A percentile compares a stretch with the other conserved stretches of the same genome.
Conservation (phyloP, 139 green algal species). For the Trebouxia sp. region DNA sequence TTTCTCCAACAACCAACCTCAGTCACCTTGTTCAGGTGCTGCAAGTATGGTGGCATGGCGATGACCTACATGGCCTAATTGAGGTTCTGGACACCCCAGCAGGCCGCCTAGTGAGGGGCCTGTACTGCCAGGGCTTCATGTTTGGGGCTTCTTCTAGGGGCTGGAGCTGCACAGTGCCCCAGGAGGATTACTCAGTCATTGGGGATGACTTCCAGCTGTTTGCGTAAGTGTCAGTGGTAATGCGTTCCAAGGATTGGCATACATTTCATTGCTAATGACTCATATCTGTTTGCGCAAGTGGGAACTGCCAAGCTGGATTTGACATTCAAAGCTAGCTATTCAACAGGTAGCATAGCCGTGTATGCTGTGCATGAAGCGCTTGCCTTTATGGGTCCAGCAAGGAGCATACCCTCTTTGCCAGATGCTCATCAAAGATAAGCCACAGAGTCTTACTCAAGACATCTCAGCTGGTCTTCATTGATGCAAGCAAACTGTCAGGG, state of each 20-base stretch:
- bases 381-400: no score
- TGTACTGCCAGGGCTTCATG: constrained; percentile 26
- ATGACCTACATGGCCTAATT: constrained; percentile 12
- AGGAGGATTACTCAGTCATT: constrained; percentile 14
- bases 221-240: neutral
- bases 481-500: neutral
- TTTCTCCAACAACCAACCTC: neutral
- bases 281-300: no score
- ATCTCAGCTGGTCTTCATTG: neutral
- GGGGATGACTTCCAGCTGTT: constrained; percentile 25
- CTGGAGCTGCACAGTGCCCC: constrained; percentile 23
- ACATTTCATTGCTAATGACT: no score
- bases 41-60: constrained; percentile 26
- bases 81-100: constrained; percentile 30
- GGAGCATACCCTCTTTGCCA: no score
- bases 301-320: neutral
- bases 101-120: constrained; percentile 5
- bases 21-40: constrained; percentile 31
- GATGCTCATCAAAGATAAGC: no score
- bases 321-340: no score
- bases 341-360: no score
- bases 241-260: no score
- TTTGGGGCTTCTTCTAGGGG: constrained; percentile 25
- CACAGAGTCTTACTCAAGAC: neutral
- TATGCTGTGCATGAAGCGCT: no score